Evolutionary conservation across 768 basidiomycete genomes (phyloP), one percentile per base, ranked within the genome.

Genomic region (Leucocoprinus leucothites): DNA sequence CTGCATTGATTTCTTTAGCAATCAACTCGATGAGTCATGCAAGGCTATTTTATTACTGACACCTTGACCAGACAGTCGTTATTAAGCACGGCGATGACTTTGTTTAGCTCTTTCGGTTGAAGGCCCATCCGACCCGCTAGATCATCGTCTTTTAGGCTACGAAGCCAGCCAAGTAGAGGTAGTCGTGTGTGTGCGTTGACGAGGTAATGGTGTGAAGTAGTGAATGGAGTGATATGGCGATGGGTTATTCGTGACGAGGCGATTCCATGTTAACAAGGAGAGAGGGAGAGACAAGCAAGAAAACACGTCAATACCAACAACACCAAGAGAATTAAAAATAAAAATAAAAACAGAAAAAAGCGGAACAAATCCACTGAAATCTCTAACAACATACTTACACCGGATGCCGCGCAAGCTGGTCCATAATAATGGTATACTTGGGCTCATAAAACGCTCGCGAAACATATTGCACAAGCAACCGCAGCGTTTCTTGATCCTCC

Each of bases 361-460:
- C n/a, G n/a, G n/a, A n/a, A n/a, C n/a, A n/a, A n/a, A n/a, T n/a
- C n/a, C n/a, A n/a, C 57, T 44, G 59, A 49, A 45, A 48, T 48
- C 57, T 57, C 55, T 55, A 48, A 59, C 59, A 40, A 58, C 61
- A 69, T 77, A 90, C 96, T 89, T 82, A 98, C 95, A 94, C 93
- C 61, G 91, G 86, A 72, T 94, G 87, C 60, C 89, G 85, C 57
- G 92, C 85, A 68, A 99, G 84, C 72, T 96, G 91, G 74, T 98
- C 96, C 78, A 98, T 74, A 58, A 98, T 85, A 58, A 98, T 89
- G 63, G 87, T 90, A 69, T 80, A 94, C 64, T 90, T 91, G 43
- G 91, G 78, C 69, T 98, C 97, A 73, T 98, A 99, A 73, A 99
- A 98, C 31, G 89, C 86, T 64, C 96, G 84, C 44, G 88, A 85